These are phyloP conservation scores for Rhodomyrtus psidioides DNA, from an alignment of 441 rosid genomes.

Conservation along the genomic window DNA sequence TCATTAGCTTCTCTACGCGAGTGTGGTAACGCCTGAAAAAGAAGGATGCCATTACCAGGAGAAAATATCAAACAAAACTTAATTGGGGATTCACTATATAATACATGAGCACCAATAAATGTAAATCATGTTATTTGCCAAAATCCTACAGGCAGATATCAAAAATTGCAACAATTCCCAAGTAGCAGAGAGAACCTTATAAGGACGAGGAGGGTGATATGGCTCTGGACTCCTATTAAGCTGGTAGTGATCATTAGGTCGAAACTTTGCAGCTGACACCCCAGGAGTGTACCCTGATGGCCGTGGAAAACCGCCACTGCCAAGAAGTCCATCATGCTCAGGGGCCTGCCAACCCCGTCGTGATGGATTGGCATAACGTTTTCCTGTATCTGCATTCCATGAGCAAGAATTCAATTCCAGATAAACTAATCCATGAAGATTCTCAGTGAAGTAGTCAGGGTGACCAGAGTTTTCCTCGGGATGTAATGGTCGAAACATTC, in stretches of 20 bases:
- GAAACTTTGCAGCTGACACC: conserved; percentile 53
- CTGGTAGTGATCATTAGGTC: conserved; percentile 56
- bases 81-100: background rate
- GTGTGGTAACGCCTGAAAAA: conserved; percentile 69
- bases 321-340: conserved; percentile 98
- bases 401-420: background rate
- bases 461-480: background rate
- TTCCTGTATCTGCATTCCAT: conserved; percentile 51
- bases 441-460: background rate
- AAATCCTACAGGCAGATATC: background rate
- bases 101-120: conserved; percentile 1
- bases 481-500: background rate
- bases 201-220: conserved; percentile 95
- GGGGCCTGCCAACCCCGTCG: conserved; percentile 79
- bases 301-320: conserved; percentile 91
- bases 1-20: conserved; percentile 62
- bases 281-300: conserved; percentile 67
- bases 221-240: conserved; percentile 70
- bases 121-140: background rate
- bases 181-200: conserved; percentile 43
- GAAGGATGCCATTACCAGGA: background rate
- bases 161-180: background rate
- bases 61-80: background rate
- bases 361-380: conserved; percentile 59
- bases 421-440: background rate